These are phyloP conservation scores for Glycyrrhiza uralensis DNA, from an alignment of 306 rosid genomes.

Conservation along the genomic window DNA sequence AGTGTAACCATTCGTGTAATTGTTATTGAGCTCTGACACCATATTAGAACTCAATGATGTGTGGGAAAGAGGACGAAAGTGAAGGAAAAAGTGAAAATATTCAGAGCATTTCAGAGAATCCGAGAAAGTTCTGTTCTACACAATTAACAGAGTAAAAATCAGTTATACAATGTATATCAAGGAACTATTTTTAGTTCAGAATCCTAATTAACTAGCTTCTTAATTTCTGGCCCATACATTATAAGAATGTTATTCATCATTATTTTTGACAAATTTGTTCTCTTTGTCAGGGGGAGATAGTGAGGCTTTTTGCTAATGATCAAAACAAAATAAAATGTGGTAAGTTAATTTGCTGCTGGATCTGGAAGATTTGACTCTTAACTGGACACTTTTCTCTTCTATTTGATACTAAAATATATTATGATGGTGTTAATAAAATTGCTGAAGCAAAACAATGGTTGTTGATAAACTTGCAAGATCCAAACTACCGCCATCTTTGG, in stretches of 20 bases:
- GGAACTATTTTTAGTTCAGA: neutral
- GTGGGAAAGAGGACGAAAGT: neutral
- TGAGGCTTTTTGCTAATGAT: slow-evolving; percentile 85
- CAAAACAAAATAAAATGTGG: slow-evolving; percentile 92
- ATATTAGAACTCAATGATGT: neutral
- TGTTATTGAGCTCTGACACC: neutral
- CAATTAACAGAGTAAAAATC: neutral
- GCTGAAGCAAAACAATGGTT: neutral
- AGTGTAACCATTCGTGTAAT: neutral
- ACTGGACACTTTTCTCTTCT: neutral
- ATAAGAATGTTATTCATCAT: neutral
- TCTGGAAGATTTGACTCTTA: neutral
- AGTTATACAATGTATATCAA: neutral
- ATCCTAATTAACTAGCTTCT: neutral
- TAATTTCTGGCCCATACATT: neutral
- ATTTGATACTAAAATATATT: neutral
- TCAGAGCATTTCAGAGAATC: neutral
- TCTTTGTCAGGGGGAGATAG: slow-evolving; percentile 82
- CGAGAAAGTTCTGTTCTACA: neutral
- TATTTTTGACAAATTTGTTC: slow-evolving; percentile 9
- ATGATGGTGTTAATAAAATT: neutral
- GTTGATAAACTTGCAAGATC: neutral
- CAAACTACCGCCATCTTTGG: neutral
- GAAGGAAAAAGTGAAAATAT: neutral
- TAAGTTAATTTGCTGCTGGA: slow-evolving; percentile 39